phyloP scores from a whole-genome alignment of 2,329 filamentous ascomycete genomes.

The Aspergillus hiratsukae region DNA sequence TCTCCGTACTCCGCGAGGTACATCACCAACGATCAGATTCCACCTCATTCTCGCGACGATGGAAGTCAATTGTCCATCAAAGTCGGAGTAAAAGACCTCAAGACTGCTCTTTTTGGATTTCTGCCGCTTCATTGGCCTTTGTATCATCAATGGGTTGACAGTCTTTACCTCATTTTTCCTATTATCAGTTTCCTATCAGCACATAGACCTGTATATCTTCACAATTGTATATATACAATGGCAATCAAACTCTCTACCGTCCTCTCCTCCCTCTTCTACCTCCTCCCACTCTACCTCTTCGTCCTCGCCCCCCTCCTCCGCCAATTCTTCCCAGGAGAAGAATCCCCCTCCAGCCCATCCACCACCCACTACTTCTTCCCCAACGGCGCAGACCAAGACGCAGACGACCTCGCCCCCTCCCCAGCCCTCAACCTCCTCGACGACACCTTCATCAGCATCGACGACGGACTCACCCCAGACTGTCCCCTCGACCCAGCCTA shows the following conservation, averaged over 20 bases:
- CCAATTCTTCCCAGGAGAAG: slow-evolving; percentile 14
- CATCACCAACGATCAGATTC: background rate
- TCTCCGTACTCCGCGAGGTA: background rate
- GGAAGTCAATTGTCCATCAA: background rate
- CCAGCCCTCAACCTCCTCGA: slow-evolving; percentile 22
- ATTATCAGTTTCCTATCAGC: background rate
- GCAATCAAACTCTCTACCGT: slow-evolving; percentile 24
- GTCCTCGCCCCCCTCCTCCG: slow-evolving; percentile 30
- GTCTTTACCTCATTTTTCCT: background rate
- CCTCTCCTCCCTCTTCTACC: slow-evolving; percentile 32
- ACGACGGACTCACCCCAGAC: slow-evolving; percentile 25
- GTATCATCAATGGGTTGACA: background rate
- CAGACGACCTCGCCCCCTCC: slow-evolving; percentile 1
- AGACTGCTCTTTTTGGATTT: background rate
- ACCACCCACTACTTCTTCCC: background rate
- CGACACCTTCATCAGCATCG: slow-evolving; percentile 31
- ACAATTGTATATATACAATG: background rate
- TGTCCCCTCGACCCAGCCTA: slow-evolving; percentile 26
- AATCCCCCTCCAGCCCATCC: too few relatives aligned
- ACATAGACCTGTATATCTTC: background rate
- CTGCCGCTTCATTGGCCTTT: background rate
- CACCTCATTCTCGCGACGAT: background rate
- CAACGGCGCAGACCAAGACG: slow-evolving; percentile 3
- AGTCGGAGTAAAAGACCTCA: background rate
- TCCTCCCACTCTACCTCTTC: slow-evolving; percentile 35